Conservation (phyloP, 495 filamentous ascomycete genomes). For the Paragyromitra xinjiangensis region DNA sequence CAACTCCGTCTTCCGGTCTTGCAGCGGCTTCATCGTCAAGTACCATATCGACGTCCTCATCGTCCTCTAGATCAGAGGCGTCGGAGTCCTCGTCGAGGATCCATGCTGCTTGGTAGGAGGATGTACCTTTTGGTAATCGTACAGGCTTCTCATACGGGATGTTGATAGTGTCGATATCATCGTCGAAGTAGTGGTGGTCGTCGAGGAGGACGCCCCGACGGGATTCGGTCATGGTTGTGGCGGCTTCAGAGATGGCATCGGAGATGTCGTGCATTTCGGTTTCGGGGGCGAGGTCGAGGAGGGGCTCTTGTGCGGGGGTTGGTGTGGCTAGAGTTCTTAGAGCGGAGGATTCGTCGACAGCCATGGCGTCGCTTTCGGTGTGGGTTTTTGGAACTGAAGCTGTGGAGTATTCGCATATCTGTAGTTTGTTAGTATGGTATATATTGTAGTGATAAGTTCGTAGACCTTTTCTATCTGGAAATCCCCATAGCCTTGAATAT, state of each 20-base stretch:
- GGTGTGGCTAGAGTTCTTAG: conserved; percentile 72
- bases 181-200: conserved; percentile 97
- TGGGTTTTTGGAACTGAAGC: conserved; percentile 61
- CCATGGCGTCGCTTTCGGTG: conserved; percentile 71
- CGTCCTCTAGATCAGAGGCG: conserved; percentile 69
- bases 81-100: conserved; percentile 79
- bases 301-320: conserved; percentile 78
- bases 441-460: conserved; percentile 68
- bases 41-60: conserved; percentile 64
- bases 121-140: conserved; percentile 87
- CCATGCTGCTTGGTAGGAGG: conserved; percentile 93
- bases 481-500: conserved; percentile 92
- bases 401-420: conserved; percentile 53
- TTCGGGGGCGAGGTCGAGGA: conserved; percentile 85
- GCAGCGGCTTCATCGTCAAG: conserved; percentile 61
- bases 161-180: conserved; percentile 74
- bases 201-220: conserved; percentile 87
- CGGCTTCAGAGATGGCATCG: conserved; percentile 66
- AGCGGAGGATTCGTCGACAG: conserved; percentile 64
- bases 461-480: conserved; percentile 92
- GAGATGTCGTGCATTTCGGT: conserved; percentile 73
- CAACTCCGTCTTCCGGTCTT: conserved; percentile 76
- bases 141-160: conserved; percentile 67
- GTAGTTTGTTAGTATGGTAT: conserved; percentile 20
- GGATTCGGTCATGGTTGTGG: conserved; percentile 61